Conservation (phyloP, 441 rosid genomes). For the Pelargonium fulgidum region DNA sequence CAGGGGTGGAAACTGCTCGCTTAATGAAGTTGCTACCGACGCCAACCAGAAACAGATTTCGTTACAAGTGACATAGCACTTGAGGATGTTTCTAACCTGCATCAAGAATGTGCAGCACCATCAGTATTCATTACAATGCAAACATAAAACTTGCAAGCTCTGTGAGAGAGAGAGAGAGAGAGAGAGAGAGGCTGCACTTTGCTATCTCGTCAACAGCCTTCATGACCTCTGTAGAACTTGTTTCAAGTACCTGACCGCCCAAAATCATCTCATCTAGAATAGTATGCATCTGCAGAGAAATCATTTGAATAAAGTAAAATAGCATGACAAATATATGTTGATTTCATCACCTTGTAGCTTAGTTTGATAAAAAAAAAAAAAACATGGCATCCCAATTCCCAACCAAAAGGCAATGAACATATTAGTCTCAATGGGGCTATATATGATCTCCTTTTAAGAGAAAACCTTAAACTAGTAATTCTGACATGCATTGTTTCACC, state of each 20-base stretch:
- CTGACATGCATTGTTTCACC: too few relatives aligned
- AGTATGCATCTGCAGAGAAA: constrained; percentile 60
- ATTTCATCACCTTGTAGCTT: too few relatives aligned
- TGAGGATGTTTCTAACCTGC: constrained; percentile 77
- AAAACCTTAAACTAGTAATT: not conserved
- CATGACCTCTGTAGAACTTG: constrained; percentile 72
- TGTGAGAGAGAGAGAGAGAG: constrained; percentile 12
- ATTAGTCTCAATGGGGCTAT: not conserved
- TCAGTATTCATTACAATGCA: not conserved
- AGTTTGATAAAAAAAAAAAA: too few relatives aligned
- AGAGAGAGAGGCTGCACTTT: constrained; percentile 39
- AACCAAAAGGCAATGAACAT: not conserved
- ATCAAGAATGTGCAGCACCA: constrained; percentile 12
- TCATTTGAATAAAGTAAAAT: not conserved
- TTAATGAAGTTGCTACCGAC: constrained; percentile 30
- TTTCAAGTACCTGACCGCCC: constrained; percentile 94
- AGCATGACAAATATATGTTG: not conserved
- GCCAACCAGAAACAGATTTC: constrained; percentile 77
- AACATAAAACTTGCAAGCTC: not conserved
- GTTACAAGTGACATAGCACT: constrained; percentile 60
- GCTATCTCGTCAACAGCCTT: constrained; percentile 83
- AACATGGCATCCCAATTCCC: not conserved
- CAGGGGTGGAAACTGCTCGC: not conserved
- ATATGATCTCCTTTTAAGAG: not conserved
- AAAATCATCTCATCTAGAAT: constrained; percentile 78